Conservation (phyloP, 805 yeast species). For the Phaffomyces opuntiae region DNA sequence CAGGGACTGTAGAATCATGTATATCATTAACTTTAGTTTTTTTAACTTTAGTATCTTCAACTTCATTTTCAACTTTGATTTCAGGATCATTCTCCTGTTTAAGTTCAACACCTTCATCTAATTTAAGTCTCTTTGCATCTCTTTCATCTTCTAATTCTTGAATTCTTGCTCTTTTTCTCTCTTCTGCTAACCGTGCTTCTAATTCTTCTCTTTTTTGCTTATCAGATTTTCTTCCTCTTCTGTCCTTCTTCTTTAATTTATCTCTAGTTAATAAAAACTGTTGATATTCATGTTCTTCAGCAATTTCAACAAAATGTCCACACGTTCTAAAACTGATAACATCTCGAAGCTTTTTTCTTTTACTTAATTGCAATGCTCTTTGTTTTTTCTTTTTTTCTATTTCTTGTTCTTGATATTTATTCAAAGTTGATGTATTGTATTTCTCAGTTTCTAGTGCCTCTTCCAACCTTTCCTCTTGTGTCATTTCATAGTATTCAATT, state of each 20-base stretch:
- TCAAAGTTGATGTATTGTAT: constrained; percentile 64
- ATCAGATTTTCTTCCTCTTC: constrained; percentile 35
- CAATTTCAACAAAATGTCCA: constrained; percentile 50
- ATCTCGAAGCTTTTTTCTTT: constrained; percentile 52
- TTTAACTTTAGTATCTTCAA: neutral
- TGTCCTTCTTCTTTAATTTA: constrained; percentile 35
- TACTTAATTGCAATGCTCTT: constrained; percentile 61
- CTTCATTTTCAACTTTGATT: neutral
- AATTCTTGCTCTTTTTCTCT: constrained; percentile 23
- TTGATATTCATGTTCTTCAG: constrained; percentile 51
- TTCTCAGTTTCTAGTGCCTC: constrained; percentile 86
- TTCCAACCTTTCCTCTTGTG: constrained; percentile 41
- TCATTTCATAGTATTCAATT: constrained; percentile 35
- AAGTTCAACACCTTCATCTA: neutral
- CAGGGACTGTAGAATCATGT: no score
- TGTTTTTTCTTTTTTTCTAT: constrained; percentile 71
- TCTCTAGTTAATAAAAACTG: constrained; percentile 33
- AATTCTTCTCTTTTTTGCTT: constrained; percentile 33
- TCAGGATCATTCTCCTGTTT: neutral
- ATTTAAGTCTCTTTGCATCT: neutral
- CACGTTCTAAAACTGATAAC: constrained; percentile 46
- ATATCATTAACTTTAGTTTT: neutral
- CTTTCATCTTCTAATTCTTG: constrained; percentile 15
- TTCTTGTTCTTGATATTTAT: constrained; percentile 79
- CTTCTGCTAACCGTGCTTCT: constrained; percentile 24